Evolutionary conservation across 257 asterid species (phyloP).

Genomic region (Solanum ahanhuiri): DNA sequence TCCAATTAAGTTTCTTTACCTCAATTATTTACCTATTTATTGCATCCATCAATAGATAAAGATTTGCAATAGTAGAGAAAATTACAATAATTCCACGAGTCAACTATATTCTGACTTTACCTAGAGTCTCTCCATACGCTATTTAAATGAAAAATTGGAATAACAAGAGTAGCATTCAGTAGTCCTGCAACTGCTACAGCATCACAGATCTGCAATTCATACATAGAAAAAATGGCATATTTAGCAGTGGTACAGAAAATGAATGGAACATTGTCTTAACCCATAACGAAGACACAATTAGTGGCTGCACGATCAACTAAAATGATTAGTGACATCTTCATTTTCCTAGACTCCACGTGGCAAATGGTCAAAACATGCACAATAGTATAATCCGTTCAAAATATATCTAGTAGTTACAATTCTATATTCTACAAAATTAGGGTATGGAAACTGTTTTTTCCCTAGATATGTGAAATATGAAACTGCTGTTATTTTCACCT

Average conservation of each 20-base stretch:
- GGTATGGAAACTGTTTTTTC: not conserved
- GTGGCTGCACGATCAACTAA: not conserved
- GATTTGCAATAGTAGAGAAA: not conserved
- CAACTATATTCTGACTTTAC: constrained; percentile 25
- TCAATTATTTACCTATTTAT: not conserved
- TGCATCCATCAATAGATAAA: not conserved
- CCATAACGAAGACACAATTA: not conserved
- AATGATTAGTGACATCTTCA: not conserved
- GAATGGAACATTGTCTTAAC: not conserved
- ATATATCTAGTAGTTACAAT: not conserved
- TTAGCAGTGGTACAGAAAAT: not conserved
- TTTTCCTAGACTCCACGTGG: not conserved
- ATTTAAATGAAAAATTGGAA: constrained; percentile 93
- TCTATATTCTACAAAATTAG: not conserved
- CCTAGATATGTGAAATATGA: not conserved
- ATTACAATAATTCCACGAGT: not conserved
- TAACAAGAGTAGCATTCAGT: constrained; percentile 95
- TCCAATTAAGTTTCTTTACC: not conserved
- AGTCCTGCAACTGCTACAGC: constrained; percentile 98
- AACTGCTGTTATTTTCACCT: not conserved
- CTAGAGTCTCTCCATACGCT: constrained; percentile 99
- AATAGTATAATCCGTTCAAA: not conserved
- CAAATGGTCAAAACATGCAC: not conserved
- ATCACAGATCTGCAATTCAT: constrained; percentile 80
- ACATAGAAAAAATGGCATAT: not conserved